Conservation (phyloP, 345 rosid genomes). For the Theobroma cacao region DNA sequence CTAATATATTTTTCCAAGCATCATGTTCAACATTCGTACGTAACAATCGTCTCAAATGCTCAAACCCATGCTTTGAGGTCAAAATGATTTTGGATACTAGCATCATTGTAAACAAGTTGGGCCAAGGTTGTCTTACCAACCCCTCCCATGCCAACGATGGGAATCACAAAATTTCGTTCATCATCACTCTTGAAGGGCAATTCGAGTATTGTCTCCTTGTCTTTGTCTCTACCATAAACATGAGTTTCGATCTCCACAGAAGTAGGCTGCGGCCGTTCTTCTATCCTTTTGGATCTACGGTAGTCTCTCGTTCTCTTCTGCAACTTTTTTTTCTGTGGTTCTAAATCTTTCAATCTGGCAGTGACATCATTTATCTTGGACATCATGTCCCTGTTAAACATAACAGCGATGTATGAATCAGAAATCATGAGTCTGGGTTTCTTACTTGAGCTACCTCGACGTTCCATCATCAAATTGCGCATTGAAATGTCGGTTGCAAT, state of each 20-base stretch:
- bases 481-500: not conserved
- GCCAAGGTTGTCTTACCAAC: not conserved
- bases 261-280: not conserved
- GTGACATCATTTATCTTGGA: not conserved
- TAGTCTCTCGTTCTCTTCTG: not conserved
- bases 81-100: not conserved
- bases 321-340: not conserved
- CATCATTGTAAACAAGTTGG: not conserved
- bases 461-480: not conserved
- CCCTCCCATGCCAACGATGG: not conserved
- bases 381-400: not conserved
- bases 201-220: not conserved
- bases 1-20: conserved; percentile 27
- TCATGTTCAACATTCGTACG: conserved; percentile 11
- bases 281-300: not conserved
- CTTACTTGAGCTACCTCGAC: not conserved
- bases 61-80: not conserved
- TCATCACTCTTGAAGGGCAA: not conserved
- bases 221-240: not conserved
- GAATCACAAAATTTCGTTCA: not conserved
- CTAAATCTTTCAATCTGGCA: not conserved
- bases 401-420: not conserved
- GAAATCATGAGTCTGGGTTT: not conserved
- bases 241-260: not conserved
- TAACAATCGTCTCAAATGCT: conserved; percentile 21